phyloP scores from a whole-genome alignment of 306 rosid species.

The Medicago arabica region DNA sequence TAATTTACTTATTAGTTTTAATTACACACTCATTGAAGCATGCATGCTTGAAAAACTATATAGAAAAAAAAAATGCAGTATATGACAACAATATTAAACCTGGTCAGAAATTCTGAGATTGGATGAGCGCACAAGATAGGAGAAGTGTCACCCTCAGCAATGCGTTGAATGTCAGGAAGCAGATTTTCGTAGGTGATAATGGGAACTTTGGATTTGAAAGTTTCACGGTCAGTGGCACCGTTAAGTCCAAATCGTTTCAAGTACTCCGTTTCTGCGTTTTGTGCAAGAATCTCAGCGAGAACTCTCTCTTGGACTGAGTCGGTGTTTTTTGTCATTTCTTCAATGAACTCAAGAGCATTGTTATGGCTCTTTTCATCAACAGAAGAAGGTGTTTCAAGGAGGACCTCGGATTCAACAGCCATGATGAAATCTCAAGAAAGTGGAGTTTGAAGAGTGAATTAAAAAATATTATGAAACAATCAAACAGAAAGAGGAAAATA shows the following conservation, averaged over 20 bases:
- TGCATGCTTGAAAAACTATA: not conserved
- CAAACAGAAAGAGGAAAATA: not conserved
- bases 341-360: constrained; percentile 67
- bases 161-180: constrained; percentile 76
- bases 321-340: constrained; percentile 65
- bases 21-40: not conserved
- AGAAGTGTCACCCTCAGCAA: constrained; percentile 87
- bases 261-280: constrained; percentile 76
- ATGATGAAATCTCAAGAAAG: constrained; percentile 33
- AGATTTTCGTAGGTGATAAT: constrained; percentile 81
- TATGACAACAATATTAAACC: constrained; percentile 44
- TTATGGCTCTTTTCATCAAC: constrained; percentile 50
- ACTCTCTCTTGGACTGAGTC: constrained; percentile 60
- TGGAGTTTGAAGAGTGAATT: not conserved
- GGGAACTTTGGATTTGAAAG: constrained; percentile 77
- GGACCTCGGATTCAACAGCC: constrained; percentile 56
- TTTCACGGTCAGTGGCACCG: constrained; percentile 71
- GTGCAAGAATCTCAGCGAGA: constrained; percentile 63
- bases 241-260: constrained; percentile 57
- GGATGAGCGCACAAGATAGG: constrained; percentile 70
- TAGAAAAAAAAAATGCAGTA: not conserved
- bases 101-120: constrained; percentile 90
- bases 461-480: not conserved
- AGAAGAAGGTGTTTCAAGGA: constrained; percentile 45
- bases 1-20: not conserved